These are phyloP conservation scores for Brassica nigra DNA, from an alignment of 345 rosid species.

Conservation along the genomic window DNA sequence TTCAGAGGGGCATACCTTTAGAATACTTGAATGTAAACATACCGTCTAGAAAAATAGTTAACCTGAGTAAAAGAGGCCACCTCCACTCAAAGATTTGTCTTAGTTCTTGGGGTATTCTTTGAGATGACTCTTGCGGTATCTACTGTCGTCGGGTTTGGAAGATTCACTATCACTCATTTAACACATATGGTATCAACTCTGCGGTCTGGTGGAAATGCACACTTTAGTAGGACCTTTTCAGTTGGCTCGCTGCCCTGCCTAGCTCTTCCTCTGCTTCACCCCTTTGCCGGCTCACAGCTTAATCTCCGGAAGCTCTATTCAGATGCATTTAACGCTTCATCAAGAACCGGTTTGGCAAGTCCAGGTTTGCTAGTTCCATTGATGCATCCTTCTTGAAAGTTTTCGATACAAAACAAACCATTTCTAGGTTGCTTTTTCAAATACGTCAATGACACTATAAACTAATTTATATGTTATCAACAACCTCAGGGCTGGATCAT, in stretches of 20 bases:
- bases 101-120: background rate
- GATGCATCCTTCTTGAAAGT: background rate
- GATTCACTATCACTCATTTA: background rate
- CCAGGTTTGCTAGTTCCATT: background rate
- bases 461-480: background rate
- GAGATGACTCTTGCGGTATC: constrained; percentile 6
- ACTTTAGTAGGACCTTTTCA: background rate
- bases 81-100: background rate
- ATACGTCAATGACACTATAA: background rate
- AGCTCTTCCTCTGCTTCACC: background rate
- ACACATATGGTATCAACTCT: background rate
- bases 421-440: background rate
- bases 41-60: background rate
- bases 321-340: background rate
- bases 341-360: background rate
- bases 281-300: background rate
- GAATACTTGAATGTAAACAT: background rate
- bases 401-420: background rate
- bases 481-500: background rate
- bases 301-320: background rate
- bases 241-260: background rate
- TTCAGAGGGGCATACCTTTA: background rate
- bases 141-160: background rate
- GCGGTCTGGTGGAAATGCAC: background rate
- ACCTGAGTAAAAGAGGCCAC: background rate